Evolutionary conservation across 805 yeast genomes (phyloP), one percentile per base, ranked within the genome.

Genomic region (Wilhelminamyces savonicus): DNA sequence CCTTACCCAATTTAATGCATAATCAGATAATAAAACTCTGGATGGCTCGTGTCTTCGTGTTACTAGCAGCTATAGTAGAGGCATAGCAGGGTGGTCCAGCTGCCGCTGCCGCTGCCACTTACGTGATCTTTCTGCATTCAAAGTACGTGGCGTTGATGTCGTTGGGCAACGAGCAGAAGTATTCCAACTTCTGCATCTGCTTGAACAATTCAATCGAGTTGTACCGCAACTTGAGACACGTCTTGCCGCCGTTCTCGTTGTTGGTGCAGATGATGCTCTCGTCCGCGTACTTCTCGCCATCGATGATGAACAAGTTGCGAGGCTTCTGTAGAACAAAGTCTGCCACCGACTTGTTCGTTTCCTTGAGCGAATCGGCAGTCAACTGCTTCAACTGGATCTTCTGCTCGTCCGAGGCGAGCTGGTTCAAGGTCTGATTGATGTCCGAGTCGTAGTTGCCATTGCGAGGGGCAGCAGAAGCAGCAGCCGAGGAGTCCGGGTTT

Each of bases 101-200:
- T n/a, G n/a, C n/a, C n/a, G n/a, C n/a, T n/a, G n/a, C n/a, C n/a
- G n/a, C n/a, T n/a, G n/a, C 16, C 16, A 5, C 5, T 13, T 31
- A 43, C 2, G 33, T 36, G 26, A 56, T 67, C 37, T 64, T 66
- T 37, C 74, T 52, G 51, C 76, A 70, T 40, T 70, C 76, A 40
- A 70, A 69, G 37, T 70, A 69, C 1, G 74, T 69, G 21, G 72
- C 71, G 32, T 58, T 59, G 16, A 69, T 53, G 22, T 69, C 69
- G 24, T 66, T 62, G 4, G 75, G 72, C 23, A 69, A 55, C 1
- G 73, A 66, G 40, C 76, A 70, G 40, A 68, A 69, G 44, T 66
- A 70, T 24, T 66, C 71, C 45, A 63, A 51, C 14, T 53, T 56
- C 35, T 70, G 76, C 75, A 70, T 69, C 15, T 58, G 60, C 34